These are phyloP conservation scores for Zygoascus flipseniorum DNA, from an alignment of 805 yeast genomes.

Conservation along the genomic window DNA sequence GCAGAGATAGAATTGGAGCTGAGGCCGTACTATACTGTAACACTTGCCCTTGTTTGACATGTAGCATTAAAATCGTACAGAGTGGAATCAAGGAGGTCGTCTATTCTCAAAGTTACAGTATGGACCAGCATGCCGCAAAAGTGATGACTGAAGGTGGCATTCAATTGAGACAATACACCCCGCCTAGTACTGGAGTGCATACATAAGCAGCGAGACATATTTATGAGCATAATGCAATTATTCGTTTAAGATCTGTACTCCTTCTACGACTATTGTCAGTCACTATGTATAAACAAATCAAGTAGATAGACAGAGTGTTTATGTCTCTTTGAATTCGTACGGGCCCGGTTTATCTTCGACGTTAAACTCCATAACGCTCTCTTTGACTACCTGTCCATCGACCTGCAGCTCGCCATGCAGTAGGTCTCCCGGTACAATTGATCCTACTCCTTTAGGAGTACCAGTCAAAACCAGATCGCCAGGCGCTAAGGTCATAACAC, in stretches of 20 bases:
- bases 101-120: slow-evolving; percentile 82
- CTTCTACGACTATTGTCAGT: too few species aligned
- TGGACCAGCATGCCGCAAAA: slow-evolving; percentile 71
- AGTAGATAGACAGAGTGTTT: not conserved
- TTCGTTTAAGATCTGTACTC: too few species aligned
- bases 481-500: slow-evolving; percentile 82
- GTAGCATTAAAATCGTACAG: slow-evolving; percentile 92
- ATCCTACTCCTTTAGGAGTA: slow-evolving; percentile 97
- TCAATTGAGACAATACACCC: slow-evolving; percentile 50
- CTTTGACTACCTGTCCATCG: slow-evolving; percentile 48
- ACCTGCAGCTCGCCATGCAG: slow-evolving; percentile 55
- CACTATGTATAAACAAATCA: too few species aligned
- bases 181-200: slow-evolving; percentile 28
- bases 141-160: slow-evolving; percentile 74
- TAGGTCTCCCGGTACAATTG: slow-evolving; percentile 67
- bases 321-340: slow-evolving; percentile 42
- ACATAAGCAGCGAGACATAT: not conserved
- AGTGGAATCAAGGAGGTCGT: slow-evolving; percentile 87
- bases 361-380: slow-evolving; percentile 38
- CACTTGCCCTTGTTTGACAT: slow-evolving; percentile 93
- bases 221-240: not conserved
- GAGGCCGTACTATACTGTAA: slow-evolving; percentile 76
- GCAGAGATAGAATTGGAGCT: slow-evolving; percentile 69
- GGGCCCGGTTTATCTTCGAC: slow-evolving; percentile 55
- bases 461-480: slow-evolving; percentile 93